phyloP scores from a whole-genome alignment of 441 rosid species.

The Pelargonium myrrhifolium region DNA sequence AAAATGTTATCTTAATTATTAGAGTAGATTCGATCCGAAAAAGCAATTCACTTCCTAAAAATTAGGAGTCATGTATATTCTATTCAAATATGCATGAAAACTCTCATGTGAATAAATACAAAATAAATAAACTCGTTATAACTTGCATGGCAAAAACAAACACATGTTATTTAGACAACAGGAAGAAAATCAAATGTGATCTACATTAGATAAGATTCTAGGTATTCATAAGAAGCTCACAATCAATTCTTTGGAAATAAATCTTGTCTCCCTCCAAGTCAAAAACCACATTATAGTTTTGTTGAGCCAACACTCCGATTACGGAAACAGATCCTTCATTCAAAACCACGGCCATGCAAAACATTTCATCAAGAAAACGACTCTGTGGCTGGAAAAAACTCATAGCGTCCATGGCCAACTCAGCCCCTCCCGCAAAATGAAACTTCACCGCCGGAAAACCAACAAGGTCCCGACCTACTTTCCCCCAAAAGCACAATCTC shows the following conservation, averaged over 20 bases:
- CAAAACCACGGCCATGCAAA: conserved; percentile 36
- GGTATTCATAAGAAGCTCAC: conserved; percentile 9
- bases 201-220: no score
- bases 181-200: no score
- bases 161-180: no score
- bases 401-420: conserved; percentile 29
- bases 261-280: not conserved
- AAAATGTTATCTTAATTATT: no score
- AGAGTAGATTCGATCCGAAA: no score
- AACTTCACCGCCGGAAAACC: conserved; percentile 45
- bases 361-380: conserved; percentile 5
- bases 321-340: conserved; percentile 20
- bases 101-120: no score
- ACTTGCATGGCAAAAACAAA: no score
- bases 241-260: conserved; percentile 13
- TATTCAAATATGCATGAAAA: no score
- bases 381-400: conserved; percentile 36
- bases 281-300: conserved; percentile 12
- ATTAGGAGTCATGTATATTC: no score
- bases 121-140: no score
- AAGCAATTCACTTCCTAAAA: no score
- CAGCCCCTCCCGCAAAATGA: conserved; percentile 39
- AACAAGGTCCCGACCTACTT: conserved; percentile 21
- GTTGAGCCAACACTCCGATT: conserved; percentile 48
- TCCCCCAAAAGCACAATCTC: conserved; percentile 35